These are phyloP conservation scores for Teunomyces gatunensis DNA, from an alignment of 805 yeast genomes.

Conservation along the genomic window DNA sequence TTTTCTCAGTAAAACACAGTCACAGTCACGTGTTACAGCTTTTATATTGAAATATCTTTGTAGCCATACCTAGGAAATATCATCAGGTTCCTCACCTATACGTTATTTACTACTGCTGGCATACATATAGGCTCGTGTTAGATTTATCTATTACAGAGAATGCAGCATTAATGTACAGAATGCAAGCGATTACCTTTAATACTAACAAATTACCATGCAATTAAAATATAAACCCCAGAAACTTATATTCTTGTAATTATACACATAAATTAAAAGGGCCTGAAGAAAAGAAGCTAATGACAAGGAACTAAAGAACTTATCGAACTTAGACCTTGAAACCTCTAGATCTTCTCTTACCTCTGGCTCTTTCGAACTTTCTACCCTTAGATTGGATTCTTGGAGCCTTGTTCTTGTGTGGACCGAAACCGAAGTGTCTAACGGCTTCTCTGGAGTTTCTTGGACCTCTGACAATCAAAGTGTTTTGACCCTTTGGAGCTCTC, in stretches of 20 bases:
- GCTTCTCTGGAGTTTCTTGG: slow-evolving; percentile 99
- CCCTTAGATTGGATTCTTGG: slow-evolving; percentile 97
- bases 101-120: too few relatives aligned
- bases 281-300: not conserved
- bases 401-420: slow-evolving; percentile 99
- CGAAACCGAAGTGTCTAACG: slow-evolving; percentile 99
- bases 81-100: too few relatives aligned
- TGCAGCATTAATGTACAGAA: too few relatives aligned
- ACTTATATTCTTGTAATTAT: slow-evolving; percentile 8
- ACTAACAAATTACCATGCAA: not conserved
- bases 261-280: slow-evolving; percentile 8
- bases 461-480: slow-evolving; percentile 97
- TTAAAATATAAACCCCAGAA: slow-evolving; percentile 4
- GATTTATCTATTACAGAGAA: too few relatives aligned
- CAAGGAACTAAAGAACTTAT: slow-evolving; percentile 8
- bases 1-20: not conserved
- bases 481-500: slow-evolving; percentile 99
- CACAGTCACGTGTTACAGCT: slow-evolving; percentile 1
- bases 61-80: not conserved
- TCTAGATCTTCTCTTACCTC: slow-evolving; percentile 99
- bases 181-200: too few relatives aligned
- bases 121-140: too few relatives aligned
- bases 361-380: slow-evolving; percentile 99
- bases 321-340: slow-evolving; percentile 97
- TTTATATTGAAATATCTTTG: not conserved